Evolutionary conservation across 1,284 basidiomycete genomes (phyloP), one percentile per base, ranked within the genome.

Genomic region (Phellopilus nigrolimitatus): DNA sequence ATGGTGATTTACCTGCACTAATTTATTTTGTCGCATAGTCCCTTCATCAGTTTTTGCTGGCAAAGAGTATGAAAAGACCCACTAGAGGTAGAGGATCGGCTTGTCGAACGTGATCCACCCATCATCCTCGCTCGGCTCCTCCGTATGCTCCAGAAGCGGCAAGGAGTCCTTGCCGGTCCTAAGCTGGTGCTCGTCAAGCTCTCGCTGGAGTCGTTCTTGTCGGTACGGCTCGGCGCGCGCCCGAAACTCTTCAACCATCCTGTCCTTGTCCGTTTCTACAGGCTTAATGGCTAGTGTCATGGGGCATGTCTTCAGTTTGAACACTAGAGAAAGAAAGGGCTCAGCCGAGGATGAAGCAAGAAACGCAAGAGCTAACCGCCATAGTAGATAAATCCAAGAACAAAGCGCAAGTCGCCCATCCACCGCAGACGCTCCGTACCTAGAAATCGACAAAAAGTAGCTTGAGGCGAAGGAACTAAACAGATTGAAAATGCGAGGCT

Each of bases 381-480:
- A 47, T 82, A 76, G n/a, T n/a, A n/a, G 1, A 97, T 62, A 64
- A 85, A 87, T 3, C 95, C 94, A 47, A 84, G 72, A n/a, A 89
- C 64, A 68, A 98, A 99, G 1, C 95, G 84, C 6, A 79, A 74
- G 64, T 93, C 89, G n/a, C 95, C 95, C 79, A 99, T 84, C 83
- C 91, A 97, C 2, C 95, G 80, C 40, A 95, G 66, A 60, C 89
- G 71, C 54, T 97, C 94, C 0, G 94, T 97, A 13, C 91, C 76
- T 69, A 71, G 8, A 31, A 37, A 7, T n/a, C 1, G 61, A 37
- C 3, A 33, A n/a, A 27, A 42, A 9, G 27, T 52, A 28, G 25
- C 44, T 41, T 42, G 22, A 9, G n/a, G 15, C 10, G 22, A 40
- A 37, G 9, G 17, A 13, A 24, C 3, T 24, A 15, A 13, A 36